Evolutionary conservation across 148 eudicot species (phyloP).

Genomic region (Silene latifolia): DNA sequence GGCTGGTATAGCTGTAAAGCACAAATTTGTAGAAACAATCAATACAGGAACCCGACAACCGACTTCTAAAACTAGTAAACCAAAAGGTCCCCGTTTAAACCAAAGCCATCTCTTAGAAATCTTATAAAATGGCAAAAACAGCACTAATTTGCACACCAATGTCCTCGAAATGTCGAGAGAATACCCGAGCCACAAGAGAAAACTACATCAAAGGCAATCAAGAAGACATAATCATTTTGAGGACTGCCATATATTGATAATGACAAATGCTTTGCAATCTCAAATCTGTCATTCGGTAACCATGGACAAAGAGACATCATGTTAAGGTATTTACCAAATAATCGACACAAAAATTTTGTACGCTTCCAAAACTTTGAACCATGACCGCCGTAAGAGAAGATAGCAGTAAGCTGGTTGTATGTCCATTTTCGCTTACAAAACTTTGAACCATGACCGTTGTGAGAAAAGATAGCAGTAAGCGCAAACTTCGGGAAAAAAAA

Average conservation of each 20-base stretch:
- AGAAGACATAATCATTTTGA: background rate
- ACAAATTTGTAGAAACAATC: too few species aligned
- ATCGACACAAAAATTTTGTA: slow-evolving; percentile 18
- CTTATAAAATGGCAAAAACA: too few species aligned
- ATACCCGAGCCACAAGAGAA: background rate
- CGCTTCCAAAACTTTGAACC: slow-evolving; percentile 19
- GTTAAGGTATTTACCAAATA: slow-evolving; percentile 20
- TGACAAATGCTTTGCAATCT: background rate
- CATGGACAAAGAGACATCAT: background rate
- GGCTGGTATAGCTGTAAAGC: too few species aligned
- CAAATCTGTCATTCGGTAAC: background rate
- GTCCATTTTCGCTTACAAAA: slow-evolving; percentile 19
- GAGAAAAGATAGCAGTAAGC: slow-evolving; percentile 21
- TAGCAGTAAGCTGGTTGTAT: background rate
- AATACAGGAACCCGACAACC: too few species aligned
- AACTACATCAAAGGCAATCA: background rate
- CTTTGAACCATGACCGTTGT: slow-evolving; percentile 7
- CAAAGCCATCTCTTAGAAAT: too few species aligned
- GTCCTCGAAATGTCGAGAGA: background rate
- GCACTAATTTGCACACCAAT: background rate
- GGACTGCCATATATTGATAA: background rate
- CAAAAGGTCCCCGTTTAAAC: too few species aligned
- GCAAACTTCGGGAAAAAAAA: background rate
- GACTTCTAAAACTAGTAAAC: too few species aligned
- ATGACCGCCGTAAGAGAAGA: slow-evolving; percentile 4